phyloP scores from a whole-genome alignment of 2,329 filamentous ascomycete species.

The Cyphellophora europaea region DNA sequence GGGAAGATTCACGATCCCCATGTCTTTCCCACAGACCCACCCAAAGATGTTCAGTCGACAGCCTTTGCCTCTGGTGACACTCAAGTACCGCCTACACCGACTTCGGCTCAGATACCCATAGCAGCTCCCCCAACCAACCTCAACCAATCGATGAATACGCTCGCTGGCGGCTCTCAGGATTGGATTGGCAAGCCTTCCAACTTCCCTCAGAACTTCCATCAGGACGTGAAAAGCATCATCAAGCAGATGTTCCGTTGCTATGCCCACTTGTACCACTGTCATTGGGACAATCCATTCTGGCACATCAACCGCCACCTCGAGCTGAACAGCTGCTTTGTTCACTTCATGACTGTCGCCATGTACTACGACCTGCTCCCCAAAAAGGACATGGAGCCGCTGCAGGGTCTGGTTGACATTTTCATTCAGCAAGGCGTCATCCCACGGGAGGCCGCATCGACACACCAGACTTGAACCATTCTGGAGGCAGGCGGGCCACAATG shows the following conservation, averaged over 20 bases:
- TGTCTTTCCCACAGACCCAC: constrained; percentile 82
- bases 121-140: constrained; percentile 36
- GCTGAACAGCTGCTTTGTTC: constrained; percentile 78
- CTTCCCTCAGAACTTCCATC: constrained; percentile 82
- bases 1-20: constrained; percentile 85
- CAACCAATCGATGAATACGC: constrained; percentile 49
- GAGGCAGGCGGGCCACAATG: too few species aligned
- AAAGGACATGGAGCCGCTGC: constrained; percentile 91
- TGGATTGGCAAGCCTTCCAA: constrained; percentile 91
- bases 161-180: constrained; percentile 41
- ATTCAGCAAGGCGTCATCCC: constrained; percentile 81
- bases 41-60: constrained; percentile 48
- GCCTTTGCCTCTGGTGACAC: constrained; percentile 47
- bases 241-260: constrained; percentile 99
- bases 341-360: constrained; percentile 72
- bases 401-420: constrained; percentile 87
- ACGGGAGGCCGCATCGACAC: constrained; percentile 44
- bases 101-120: constrained; percentile 30
- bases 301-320: constrained; percentile 63
- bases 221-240: constrained; percentile 88
- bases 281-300: constrained; percentile 78
- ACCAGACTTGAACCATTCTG: too few species aligned
- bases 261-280: constrained; percentile 93
- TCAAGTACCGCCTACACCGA: constrained; percentile 29
- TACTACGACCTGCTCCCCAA: constrained; percentile 77